These are phyloP conservation scores for Lagenidium giganteum DNA, from an alignment of 352 stramenopile genomes.

Conservation along the genomic window DNA sequence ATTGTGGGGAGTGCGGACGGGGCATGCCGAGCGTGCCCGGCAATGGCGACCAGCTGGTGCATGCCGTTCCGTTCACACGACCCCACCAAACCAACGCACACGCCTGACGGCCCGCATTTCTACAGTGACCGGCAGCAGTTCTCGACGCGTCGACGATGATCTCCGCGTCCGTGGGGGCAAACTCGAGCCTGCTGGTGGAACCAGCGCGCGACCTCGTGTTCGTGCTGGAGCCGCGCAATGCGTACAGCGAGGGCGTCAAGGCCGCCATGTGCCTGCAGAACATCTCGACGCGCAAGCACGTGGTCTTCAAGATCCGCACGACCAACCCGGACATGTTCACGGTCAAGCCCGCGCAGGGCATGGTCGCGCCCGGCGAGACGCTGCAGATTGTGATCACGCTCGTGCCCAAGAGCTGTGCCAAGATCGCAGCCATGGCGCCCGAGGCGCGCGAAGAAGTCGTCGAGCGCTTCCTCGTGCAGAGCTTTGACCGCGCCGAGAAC, in stretches of 20 bases:
- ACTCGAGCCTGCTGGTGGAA: conserved; percentile 72
- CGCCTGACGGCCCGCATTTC: too few species aligned
- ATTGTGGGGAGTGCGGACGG: too few species aligned
- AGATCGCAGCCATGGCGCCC: conserved; percentile 27
- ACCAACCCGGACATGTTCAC: conserved; percentile 73
- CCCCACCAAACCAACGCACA: too few species aligned
- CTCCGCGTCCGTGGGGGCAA: conserved; percentile 59
- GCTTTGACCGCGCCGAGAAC: conserved; percentile 24
- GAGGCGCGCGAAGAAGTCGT: conserved; percentile 39
- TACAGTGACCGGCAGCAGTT: not conserved
- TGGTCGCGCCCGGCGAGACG: conserved; percentile 34
- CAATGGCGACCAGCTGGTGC: too few species aligned
- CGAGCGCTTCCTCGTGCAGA: conserved; percentile 30
- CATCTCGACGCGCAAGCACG: conserved; percentile 46
- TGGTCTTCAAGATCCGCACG: conserved; percentile 75
- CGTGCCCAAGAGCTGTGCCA: conserved; percentile 19
- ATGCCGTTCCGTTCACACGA: too few species aligned
- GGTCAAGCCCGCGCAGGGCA: conserved; percentile 59
- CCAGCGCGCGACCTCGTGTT: conserved; percentile 57
- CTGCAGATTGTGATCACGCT: conserved; percentile 36
- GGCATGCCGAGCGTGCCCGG: too few species aligned
- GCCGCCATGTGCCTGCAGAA: conserved; percentile 51
- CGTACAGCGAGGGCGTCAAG: conserved; percentile 1
- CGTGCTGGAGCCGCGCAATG: conserved; percentile 12
- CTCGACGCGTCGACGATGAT: conserved; percentile 38